These are phyloP conservation scores for Lippia alba DNA, from an alignment of 305 asterid genomes.

Conservation along the genomic window DNA sequence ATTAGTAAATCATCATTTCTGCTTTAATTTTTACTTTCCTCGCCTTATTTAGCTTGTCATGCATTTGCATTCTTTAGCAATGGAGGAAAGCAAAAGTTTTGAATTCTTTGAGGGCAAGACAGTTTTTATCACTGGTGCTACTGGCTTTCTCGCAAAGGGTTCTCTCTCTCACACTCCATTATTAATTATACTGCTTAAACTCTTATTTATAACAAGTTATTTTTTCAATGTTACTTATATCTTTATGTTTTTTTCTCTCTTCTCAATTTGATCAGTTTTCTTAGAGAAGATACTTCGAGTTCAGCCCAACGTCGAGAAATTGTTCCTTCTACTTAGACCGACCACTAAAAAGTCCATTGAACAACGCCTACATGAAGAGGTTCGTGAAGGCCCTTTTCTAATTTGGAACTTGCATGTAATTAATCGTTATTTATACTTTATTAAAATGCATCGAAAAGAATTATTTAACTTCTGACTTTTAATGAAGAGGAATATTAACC, in stretches of 20 bases:
- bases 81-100: slow-evolving; percentile 40
- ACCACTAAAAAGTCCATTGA: slow-evolving; percentile 12
- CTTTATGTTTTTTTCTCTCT: background rate
- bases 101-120: slow-evolving; percentile 48
- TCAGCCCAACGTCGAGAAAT: slow-evolving; percentile 54
- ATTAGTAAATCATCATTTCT: too few relatives aligned
- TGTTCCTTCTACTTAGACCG: slow-evolving; percentile 49
- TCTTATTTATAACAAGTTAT: too few relatives aligned
- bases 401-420: too few relatives aligned
- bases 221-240: too few relatives aligned
- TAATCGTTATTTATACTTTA: too few relatives aligned
- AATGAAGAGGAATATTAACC: too few relatives aligned
- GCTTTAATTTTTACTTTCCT: too few relatives aligned
- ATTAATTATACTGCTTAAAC: too few relatives aligned
- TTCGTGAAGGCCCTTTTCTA: too few relatives aligned
- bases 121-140: slow-evolving; percentile 54
- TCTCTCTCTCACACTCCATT: background rate
- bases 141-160: slow-evolving; percentile 44
- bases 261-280: slow-evolving; percentile 41
- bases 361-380: slow-evolving; percentile 59
- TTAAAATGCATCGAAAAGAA: too few relatives aligned
- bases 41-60: too few relatives aligned
- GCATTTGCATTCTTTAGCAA: slow-evolving; percentile 15
- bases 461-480: too few relatives aligned
- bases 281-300: slow-evolving; percentile 57